Base-by-base conservation (phyloP, 106 monocot species). In the Apostasia shenzhenica region DNA sequence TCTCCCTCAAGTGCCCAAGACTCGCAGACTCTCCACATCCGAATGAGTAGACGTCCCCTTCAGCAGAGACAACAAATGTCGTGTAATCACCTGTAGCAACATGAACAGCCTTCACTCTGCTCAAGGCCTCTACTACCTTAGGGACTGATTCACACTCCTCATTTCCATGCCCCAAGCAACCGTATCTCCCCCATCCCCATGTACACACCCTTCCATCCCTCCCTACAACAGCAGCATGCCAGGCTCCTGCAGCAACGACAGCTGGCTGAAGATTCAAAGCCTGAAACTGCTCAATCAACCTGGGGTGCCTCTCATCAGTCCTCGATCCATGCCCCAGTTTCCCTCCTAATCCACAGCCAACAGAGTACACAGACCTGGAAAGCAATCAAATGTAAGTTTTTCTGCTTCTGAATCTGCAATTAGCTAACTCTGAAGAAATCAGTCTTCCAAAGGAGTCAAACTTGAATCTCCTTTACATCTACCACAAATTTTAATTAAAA, bases 121-220 rank as follows among this genome's bases (percentile, higher is more conserved):
- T 74, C 79, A 99, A 77, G 51, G 85, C 39, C 57, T 93, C 88
- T 46, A 99, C 93, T 0, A 93, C 90, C 70, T 88, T 93, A 39
- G 99, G 99, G 3, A 74, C 70, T 10, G 87, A 75, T 69, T 99
- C 90, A 49, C 90, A 90, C 1, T 99, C 99, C 76, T 99, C 99
- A 38, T 85, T 85, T 5, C 93, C 99, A 75, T 99, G 99, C 41
- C 99, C 99, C 70, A 99, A 78, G 67, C 99, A 99, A 54, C 99
- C 99, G 67, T 93, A 99, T 3, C 93, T 79, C 41, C 93, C 93
- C 99, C 99, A 93, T 49, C 99, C 99, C 99, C 99, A 99, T 0
- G 99, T 99, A 76, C 93, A 99, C 2, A 93, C 90, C 11, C 93
- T 80, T 11, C 99, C 99, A 80, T 99, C 93, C 45, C 74, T 74